Percentiles rank a stretch among this genome's conserved stretches.
phyloP scores from a whole-genome alignment of 2,329 filamentous ascomycete genomes.

The Ophiosphaerella herpotricha region DNA sequence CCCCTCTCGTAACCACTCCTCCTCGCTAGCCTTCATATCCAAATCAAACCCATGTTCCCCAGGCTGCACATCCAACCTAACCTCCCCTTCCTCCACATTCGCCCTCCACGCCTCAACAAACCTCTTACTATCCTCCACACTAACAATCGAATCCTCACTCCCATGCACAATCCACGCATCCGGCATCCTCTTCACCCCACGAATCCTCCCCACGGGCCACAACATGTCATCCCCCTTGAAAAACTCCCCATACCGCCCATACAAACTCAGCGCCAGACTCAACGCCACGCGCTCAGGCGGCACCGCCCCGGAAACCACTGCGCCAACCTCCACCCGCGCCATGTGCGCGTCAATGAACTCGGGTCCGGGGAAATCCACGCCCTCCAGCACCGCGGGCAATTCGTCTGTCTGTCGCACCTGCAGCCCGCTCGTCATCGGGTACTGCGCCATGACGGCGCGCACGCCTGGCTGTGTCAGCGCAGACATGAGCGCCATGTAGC shows the following conservation, averaged over 20 bases:
- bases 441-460: slow-evolving; percentile 30
- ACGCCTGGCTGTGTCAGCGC: slow-evolving; percentile 20
- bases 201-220: slow-evolving; percentile 31
- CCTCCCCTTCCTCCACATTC: slow-evolving; percentile 13
- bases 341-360: slow-evolving; percentile 27
- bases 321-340: slow-evolving; percentile 16
- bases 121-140: slow-evolving; percentile 23
- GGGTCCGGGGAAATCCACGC: slow-evolving; percentile 11
- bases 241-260: slow-evolving; percentile 31
- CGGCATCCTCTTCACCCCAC: slow-evolving; percentile 25
- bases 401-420: neutral
- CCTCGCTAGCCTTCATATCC: slow-evolving; percentile 26
- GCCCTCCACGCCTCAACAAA: slow-evolving; percentile 32
- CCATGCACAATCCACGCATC: slow-evolving; percentile 42
- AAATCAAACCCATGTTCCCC: slow-evolving; percentile 42
- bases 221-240: slow-evolving; percentile 30
- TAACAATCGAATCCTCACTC: slow-evolving; percentile 32
- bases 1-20: slow-evolving; percentile 33
- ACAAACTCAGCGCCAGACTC: slow-evolving; percentile 18
- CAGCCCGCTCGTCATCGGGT: slow-evolving; percentile 30
- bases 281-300: slow-evolving; percentile 25
- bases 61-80: slow-evolving; percentile 21
- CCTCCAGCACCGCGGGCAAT: neutral
- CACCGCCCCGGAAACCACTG: slow-evolving; percentile 18
- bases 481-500: slow-evolving; percentile 44